A percentile compares a stretch with the other conserved stretches of the same genome.
phyloP scores from a whole-genome alignment of 148 eudicot genomes.

The Beta vulgaris region DNA sequence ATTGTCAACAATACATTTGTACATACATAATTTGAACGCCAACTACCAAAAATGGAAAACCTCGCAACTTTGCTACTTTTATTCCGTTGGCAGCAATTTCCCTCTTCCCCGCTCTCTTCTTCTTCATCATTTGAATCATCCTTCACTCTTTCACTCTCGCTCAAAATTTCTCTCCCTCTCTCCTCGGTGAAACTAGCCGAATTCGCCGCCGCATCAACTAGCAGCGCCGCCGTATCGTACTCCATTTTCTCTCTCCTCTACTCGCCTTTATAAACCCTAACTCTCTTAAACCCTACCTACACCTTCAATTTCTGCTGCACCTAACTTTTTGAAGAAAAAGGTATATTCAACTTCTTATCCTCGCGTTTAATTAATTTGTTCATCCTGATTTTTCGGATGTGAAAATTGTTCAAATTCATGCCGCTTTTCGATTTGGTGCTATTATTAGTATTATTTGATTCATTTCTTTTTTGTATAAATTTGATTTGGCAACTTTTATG shows the following conservation, averaged over 20 bases:
- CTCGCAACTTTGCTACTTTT: background rate
- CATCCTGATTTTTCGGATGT: background rate
- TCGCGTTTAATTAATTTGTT: background rate
- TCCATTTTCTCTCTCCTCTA: background rate
- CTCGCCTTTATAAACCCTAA: constrained; percentile 7
- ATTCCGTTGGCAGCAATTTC: too few relatives aligned
- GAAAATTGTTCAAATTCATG: background rate
- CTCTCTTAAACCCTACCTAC: background rate
- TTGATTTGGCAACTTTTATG: too few relatives aligned
- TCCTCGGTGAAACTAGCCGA: background rate
- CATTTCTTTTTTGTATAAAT: too few relatives aligned
- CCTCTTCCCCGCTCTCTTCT: background rate
- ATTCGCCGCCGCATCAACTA: background rate
- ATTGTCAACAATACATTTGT: too few relatives aligned
- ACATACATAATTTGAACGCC: too few relatives aligned
- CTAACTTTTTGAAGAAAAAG: background rate
- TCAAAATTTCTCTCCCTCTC: background rate
- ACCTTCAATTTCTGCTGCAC: background rate
- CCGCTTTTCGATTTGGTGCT: background rate
- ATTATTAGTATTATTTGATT: background rate
- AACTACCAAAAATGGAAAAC: background rate
- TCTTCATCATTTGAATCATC: background rate
- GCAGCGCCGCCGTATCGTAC: background rate
- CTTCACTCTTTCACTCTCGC: background rate
- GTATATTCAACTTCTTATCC: background rate